These are phyloP conservation scores for Streptanthus diversifolius DNA, from an alignment of 345 rosid genomes.

Conservation along the genomic window DNA sequence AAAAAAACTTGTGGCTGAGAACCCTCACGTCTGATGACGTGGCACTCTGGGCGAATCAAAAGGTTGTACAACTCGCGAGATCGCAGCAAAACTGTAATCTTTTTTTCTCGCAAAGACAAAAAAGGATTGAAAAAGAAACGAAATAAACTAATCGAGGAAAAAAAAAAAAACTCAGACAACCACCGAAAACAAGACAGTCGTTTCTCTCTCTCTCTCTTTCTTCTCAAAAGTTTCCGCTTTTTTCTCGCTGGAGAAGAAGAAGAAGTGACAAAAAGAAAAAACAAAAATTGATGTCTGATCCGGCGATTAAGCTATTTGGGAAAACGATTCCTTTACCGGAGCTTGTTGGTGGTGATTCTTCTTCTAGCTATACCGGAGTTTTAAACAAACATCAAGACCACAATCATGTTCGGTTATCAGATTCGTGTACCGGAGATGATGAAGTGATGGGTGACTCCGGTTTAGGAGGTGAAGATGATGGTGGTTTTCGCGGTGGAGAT, in stretches of 20 bases:
- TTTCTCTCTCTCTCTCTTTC: constrained; percentile 17
- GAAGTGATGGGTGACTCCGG: constrained; percentile 21
- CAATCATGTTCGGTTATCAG: constrained; percentile 38
- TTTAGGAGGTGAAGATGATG: constrained; percentile 3
- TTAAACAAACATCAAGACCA: constrained; percentile 35
- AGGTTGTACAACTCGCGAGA: constrained; percentile 36
- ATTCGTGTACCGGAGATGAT: constrained; percentile 31
- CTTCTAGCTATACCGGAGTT: constrained; percentile 20
- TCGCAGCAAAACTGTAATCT: constrained; percentile 26
- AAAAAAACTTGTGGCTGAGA: constrained; percentile 75
- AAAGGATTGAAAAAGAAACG: not conserved
- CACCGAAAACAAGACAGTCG: constrained; percentile 36
- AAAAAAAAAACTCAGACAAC: not conserved
- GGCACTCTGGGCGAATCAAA: constrained; percentile 55
- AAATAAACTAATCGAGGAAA: constrained; percentile 9
- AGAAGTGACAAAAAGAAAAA: not conserved
- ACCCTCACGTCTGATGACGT: constrained; percentile 46
- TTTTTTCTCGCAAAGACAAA: constrained; percentile 24
- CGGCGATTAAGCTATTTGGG: constrained; percentile 90
- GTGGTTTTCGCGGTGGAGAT: constrained; percentile 28
- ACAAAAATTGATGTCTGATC: constrained; percentile 63
- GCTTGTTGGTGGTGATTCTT: constrained; percentile 33
- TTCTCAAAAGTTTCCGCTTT: constrained; percentile 34
- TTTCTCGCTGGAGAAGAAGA: constrained; percentile 11
- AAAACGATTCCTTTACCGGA: constrained; percentile 76